Evolutionary conservation across 2,329 filamentous ascomycete species (phyloP), one percentile per base, ranked within the genome.

Genomic region (Passalora sequoiae): DNA sequence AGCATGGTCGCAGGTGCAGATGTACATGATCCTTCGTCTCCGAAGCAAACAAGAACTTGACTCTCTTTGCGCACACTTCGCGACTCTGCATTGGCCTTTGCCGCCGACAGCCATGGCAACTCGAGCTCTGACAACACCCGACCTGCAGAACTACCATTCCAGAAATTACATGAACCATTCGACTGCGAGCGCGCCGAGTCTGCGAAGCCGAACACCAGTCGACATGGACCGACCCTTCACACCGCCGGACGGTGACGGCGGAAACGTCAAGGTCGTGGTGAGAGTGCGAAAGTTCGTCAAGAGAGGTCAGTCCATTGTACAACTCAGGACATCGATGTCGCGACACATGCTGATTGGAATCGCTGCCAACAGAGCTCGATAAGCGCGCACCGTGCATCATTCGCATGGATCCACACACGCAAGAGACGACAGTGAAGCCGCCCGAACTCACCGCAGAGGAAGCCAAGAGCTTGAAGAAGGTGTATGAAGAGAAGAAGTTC

Each of bases 401-500:
- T 54, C 76, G 81, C 50, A 98, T 98, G 92, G 83, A 96, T 63
- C 89, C 91, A 16, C 70, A 78, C 24, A 89, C 84, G 2, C 88
- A 98, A 68, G 78, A 79, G 63, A 98, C 92, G 2, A 94, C 79
- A 1, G 77, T 98, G 4, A 74, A 81, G 32, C 78, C 83, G 3
- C 89, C 89, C 1, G 49, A 50, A n/a, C 29, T 59, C 9, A 44
- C 46, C 8, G 33, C 48, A 3, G 55, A 60, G 4, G 58, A 62
- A 24, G 38, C 44, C 15, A 59, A 56, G 25, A 83, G 81, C 65
- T 77, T 79, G 28, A 80, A 87, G 50, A 91, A 84, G 64, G 72
- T 84, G 6, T 72, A 85, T 43, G 89, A 96, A 61, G 87, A 95
- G 62, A 96, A 94, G 69, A 78, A 75, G 0, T 98, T 98, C 61